Evolutionary conservation across 2,329 filamentous ascomycete genomes (phyloP).

Genomic region (Fusarium beomiforme): DNA sequence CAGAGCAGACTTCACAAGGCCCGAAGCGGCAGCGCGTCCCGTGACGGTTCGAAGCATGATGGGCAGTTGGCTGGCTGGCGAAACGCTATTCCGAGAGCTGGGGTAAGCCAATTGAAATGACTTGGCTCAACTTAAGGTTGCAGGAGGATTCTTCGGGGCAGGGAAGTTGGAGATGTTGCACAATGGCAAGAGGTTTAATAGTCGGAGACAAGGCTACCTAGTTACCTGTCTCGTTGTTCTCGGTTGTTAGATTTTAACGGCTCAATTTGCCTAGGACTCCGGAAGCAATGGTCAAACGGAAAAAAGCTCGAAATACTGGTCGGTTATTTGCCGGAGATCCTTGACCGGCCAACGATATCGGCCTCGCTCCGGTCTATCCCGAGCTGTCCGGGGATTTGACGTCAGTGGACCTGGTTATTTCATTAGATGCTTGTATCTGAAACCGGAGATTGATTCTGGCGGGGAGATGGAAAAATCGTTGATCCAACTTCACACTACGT

Average conservation of each 20-base stretch:
- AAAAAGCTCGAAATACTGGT: conserved; percentile 20
- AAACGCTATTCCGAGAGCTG: conserved; percentile 24
- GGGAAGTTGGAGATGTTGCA: conserved; percentile 3
- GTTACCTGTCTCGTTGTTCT: conserved; percentile 13
- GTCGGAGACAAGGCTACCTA: conserved; percentile 20
- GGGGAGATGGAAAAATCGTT: background rate
- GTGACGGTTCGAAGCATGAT: conserved; percentile 44
- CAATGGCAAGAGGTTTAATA: conserved; percentile 3
- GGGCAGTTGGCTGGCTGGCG: conserved; percentile 29
- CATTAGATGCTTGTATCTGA: conserved; percentile 2
- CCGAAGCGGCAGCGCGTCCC: conserved; percentile 41
- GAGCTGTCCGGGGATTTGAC: conserved; percentile 1
- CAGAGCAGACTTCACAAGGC: conserved; percentile 37
- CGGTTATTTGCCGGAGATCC: conserved; percentile 34
- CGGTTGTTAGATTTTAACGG: conserved; percentile 30
- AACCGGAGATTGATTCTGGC: background rate
- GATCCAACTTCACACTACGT: background rate
- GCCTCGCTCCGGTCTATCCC: conserved; percentile 25
- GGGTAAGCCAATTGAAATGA: conserved; percentile 27
- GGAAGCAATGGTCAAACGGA: conserved; percentile 5
- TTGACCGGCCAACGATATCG: conserved; percentile 16
- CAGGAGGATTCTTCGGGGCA: background rate
- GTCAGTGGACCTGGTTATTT: background rate
- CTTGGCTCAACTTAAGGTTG: conserved; percentile 4
- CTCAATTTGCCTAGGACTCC: conserved; percentile 15